These are phyloP conservation scores for Lepiota venenata DNA, from an alignment of 768 basidiomycete species.

Conservation along the genomic window DNA sequence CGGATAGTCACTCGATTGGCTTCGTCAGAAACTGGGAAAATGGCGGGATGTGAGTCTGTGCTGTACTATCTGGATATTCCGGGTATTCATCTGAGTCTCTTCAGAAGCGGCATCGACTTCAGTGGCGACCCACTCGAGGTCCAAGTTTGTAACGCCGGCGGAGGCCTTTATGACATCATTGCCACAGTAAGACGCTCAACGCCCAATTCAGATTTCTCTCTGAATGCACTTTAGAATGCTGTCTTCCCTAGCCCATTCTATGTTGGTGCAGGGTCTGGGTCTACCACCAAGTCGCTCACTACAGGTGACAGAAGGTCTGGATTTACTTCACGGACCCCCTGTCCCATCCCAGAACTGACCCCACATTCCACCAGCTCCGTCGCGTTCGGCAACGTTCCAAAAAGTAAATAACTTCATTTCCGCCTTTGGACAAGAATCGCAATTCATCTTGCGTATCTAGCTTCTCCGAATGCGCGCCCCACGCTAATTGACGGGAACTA, in stretches of 20 bases:
- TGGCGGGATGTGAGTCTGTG: conserved; percentile 22
- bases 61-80: neutral
- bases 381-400: conserved; percentile 31
- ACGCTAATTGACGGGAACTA: conserved; percentile 8
- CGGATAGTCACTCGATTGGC: conserved; percentile 27
- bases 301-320: conserved; percentile 19
- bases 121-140: conserved; percentile 29
- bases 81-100: neutral
- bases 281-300: conserved; percentile 9
- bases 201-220: neutral
- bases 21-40: conserved; percentile 27
- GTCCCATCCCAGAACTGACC: neutral
- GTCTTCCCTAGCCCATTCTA: conserved; percentile 33
- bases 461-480: conserved; percentile 21
- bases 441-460: conserved; percentile 17
- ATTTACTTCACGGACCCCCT: neutral
- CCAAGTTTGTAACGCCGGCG: conserved; percentile 23
- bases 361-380: conserved; percentile 23
- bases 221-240: conserved; percentile 29
- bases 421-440: neutral
- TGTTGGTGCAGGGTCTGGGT: conserved; percentile 30
- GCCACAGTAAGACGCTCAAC: conserved; percentile 28
- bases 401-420: conserved; percentile 25
- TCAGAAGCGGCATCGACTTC: conserved; percentile 33
- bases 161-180: conserved; percentile 29